Evolutionary conservation across 352 stramenopile species (phyloP).

Genomic region (Phytophthora aleatoria): DNA sequence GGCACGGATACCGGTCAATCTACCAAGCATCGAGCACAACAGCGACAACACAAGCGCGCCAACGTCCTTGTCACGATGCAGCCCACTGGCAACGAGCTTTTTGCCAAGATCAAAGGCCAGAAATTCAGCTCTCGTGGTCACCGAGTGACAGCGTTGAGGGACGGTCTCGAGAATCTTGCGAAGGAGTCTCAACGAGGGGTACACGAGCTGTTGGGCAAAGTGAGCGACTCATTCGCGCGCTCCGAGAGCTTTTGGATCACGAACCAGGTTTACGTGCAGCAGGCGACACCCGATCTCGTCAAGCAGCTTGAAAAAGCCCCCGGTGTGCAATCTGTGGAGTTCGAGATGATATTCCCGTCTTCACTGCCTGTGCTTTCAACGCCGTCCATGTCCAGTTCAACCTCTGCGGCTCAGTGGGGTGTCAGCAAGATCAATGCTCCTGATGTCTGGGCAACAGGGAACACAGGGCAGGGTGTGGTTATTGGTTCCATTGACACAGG

Average conservation of each 20-base stretch:
- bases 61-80: constrained; percentile 69
- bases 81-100: constrained; percentile 27
- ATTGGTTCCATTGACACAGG: constrained; percentile 71
- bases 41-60: constrained; percentile 32
- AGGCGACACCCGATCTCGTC: constrained; percentile 48
- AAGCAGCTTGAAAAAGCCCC: constrained; percentile 49
- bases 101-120: constrained; percentile 36
- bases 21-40: constrained; percentile 26
- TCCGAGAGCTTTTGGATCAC: constrained; percentile 66
- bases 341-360: constrained; percentile 49
- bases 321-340: constrained; percentile 42
- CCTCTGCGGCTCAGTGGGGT: constrained; percentile 49
- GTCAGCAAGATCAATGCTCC: constrained; percentile 57
- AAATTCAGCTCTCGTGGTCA: constrained; percentile 44
- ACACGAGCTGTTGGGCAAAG: constrained; percentile 30
- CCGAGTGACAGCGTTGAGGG: constrained; percentile 34
- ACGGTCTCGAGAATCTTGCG: constrained; percentile 44
- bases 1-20: constrained; percentile 2
- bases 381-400: constrained; percentile 32
- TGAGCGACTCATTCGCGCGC: constrained; percentile 24
- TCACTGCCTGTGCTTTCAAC: constrained; percentile 41
- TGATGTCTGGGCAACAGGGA: constrained; percentile 49
- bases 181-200: constrained; percentile 41
- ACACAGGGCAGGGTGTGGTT: constrained; percentile 55
- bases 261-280: constrained; percentile 61